Evolutionary conservation across 1,284 basidiomycete species (phyloP).

Genomic region (Exobasidium rhododendri): DNA sequence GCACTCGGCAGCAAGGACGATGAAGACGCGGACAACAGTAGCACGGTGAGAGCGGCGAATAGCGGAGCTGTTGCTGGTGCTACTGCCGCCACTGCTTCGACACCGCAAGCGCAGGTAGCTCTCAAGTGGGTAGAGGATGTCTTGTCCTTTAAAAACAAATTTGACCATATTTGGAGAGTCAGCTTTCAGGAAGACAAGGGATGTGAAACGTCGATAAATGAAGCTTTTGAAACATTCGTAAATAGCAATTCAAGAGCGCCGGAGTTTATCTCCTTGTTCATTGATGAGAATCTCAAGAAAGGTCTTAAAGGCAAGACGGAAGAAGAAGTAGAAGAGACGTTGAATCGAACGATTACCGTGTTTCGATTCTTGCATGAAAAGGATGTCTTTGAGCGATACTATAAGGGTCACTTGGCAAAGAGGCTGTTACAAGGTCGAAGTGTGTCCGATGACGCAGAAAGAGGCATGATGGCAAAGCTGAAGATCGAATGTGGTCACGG

Average conservation of each 20-base stretch:
- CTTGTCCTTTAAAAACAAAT: constrained; percentile 83
- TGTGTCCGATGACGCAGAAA: constrained; percentile 94
- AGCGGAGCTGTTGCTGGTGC: constrained; percentile 9
- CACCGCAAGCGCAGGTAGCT: constrained; percentile 60
- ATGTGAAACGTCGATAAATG: constrained; percentile 75
- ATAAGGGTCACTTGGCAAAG: constrained; percentile 92
- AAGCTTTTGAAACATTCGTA: constrained; percentile 92
- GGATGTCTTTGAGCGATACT: constrained; percentile 96
- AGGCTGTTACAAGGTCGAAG: constrained; percentile 81
- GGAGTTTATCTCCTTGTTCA: constrained; percentile 93
- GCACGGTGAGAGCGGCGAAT: constrained; percentile 5
- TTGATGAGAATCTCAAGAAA: constrained; percentile 94
- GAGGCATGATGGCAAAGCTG: constrained; percentile 95
- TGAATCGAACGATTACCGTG: constrained; percentile 91
- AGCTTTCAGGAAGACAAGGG: constrained; percentile 71
- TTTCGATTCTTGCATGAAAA: constrained; percentile 95
- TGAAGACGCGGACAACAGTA: constrained; percentile 10
- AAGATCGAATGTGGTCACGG: constrained; percentile 95
- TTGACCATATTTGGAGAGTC: constrained; percentile 71
- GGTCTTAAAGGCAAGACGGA: constrained; percentile 96
- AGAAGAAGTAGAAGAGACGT: constrained; percentile 77
- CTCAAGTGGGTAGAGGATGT: constrained; percentile 94
- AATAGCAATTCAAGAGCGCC: constrained; percentile 83
- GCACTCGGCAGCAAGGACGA: constrained; percentile 8
- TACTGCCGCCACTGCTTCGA: constrained; percentile 21